phyloP scores from a whole-genome alignment of 495 filamentous ascomycete species.

The Neurospora tetraspora region DNA sequence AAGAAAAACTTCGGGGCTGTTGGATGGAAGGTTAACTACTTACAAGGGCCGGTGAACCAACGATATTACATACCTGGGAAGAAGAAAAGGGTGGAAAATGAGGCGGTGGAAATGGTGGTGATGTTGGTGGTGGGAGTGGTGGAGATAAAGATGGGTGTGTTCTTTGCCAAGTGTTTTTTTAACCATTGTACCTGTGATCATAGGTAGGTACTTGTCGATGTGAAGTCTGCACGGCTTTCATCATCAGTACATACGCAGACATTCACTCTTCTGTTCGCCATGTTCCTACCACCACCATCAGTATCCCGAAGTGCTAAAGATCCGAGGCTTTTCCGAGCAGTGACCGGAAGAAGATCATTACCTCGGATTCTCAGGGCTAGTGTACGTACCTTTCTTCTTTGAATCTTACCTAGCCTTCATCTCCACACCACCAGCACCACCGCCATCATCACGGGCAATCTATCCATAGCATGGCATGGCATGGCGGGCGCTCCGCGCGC shows the following conservation, averaged over 20 bases:
- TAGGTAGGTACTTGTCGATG: background rate
- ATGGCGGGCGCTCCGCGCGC: background rate
- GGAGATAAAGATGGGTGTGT: background rate
- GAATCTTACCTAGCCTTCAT: background rate
- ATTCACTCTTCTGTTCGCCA: background rate
- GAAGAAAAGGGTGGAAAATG: background rate
- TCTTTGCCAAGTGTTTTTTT: background rate
- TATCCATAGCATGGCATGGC: background rate
- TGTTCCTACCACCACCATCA: background rate
- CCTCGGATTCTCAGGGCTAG: background rate
- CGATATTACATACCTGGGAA: background rate
- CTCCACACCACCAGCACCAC: background rate
- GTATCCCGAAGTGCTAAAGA: background rate
- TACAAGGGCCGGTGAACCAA: background rate
- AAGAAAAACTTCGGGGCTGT: background rate
- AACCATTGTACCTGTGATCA: background rate
- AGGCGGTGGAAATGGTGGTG: background rate
- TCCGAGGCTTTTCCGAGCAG: background rate
- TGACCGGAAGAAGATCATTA: background rate
- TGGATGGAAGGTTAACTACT: background rate
- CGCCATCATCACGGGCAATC: background rate
- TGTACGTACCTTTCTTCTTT: background rate
- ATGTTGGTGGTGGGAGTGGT: background rate
- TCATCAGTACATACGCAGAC: background rate
- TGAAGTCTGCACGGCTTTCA: background rate